phyloP scores from a whole-genome alignment of 2,329 filamentous ascomycete genomes.

The Penicillium hordei region DNA sequence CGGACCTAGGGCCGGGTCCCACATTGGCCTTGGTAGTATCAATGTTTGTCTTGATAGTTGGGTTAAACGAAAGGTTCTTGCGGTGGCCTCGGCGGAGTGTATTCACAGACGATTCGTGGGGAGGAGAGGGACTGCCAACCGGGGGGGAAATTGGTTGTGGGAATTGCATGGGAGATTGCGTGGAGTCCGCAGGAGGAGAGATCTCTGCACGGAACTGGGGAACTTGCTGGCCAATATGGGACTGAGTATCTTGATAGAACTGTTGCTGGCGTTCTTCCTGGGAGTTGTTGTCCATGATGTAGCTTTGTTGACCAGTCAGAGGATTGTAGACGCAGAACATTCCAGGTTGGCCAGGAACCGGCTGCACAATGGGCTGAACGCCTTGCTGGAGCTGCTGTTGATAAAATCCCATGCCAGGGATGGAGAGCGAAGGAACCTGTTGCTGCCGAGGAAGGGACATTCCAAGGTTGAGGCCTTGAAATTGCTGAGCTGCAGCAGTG shows the following conservation, averaged over 20 bases:
- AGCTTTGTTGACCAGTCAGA: conserved; percentile 77
- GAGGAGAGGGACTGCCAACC: conserved; percentile 65
- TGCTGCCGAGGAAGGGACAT: conserved; percentile 45
- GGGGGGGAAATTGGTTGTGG: conserved; percentile 65
- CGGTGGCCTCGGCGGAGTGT: conserved; percentile 93
- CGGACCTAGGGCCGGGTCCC: conserved; percentile 71
- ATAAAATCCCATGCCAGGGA: conserved; percentile 59
- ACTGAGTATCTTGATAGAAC: conserved; percentile 42
- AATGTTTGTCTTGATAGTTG: conserved; percentile 46
- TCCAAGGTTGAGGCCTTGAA: conserved; percentile 71
- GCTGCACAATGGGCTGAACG: conserved; percentile 63
- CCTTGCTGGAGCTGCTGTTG: conserved; percentile 67
- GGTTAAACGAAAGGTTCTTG: conserved; percentile 74
- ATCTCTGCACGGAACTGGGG: conserved; percentile 74
- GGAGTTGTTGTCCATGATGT: conserved; percentile 70
- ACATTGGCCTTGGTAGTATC: conserved; percentile 52
- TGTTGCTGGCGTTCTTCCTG: conserved; percentile 46
- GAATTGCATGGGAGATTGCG: conserved; percentile 56
- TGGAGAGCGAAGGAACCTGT: conserved; percentile 53
- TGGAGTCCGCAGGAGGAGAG: conserved; percentile 71
- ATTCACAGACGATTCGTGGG: conserved; percentile 76
- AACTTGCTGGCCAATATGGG: conserved; percentile 52
- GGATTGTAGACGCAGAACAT: conserved; percentile 83
- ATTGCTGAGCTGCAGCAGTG: conserved; percentile 78
- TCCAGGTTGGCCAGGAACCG: conserved; percentile 68